Evolutionary conservation across 768 basidiomycete species (phyloP), one percentile per base, ranked within the genome.

Genomic region (Mycena belliarum): DNA sequence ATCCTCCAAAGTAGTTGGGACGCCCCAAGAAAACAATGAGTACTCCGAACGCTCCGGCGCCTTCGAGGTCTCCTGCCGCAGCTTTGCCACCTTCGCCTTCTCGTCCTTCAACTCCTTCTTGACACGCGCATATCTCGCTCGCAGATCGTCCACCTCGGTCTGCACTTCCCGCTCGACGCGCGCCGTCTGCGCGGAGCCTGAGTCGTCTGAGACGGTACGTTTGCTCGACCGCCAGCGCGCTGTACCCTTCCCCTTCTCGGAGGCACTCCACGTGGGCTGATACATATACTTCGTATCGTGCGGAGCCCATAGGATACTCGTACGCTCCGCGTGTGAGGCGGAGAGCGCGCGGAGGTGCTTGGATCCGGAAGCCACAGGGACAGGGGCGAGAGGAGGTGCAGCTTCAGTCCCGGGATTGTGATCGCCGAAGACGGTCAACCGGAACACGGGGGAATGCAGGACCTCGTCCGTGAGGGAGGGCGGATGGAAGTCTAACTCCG

Each of bases 221-320:
- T 47, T 15, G 33, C 47, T 51, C 4, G 40, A 14, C 14, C 40
- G 40, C 33, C 20, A 26, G 16, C 52, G 46, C n/a, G 9, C 46
- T 45, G 38, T 59, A 8, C 57, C 57, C 24, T 59, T 59, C 8
- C 28, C 51, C 8, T 37, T 42, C 18, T 18, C 12, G 18, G 37
- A 4, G 16, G 37, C 37, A 9, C 14, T 14, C 24, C 38, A 9
- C 2, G 20, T 3, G 6, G 28, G 14, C 29, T 42, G 26, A 5
- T 47, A 18, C 9, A 12, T 6, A 14, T 50, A 26, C 14, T 35
- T 50, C 28, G 46, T 5, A 7, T 51, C 49, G 7, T 47, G 43
- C 7, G 59, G 59, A 37, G 49, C 53, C 59, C 59, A 60, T 12
- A 60, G 37, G 37, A 60, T 60, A 32, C 59, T 60, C 37, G 26